A percentile compares a stretch with the other conserved stretches of the same genome.
Evolutionary conservation across 768 basidiomycete genomes (phyloP).

Genomic region (Phanerochaete carnosa): DNA sequence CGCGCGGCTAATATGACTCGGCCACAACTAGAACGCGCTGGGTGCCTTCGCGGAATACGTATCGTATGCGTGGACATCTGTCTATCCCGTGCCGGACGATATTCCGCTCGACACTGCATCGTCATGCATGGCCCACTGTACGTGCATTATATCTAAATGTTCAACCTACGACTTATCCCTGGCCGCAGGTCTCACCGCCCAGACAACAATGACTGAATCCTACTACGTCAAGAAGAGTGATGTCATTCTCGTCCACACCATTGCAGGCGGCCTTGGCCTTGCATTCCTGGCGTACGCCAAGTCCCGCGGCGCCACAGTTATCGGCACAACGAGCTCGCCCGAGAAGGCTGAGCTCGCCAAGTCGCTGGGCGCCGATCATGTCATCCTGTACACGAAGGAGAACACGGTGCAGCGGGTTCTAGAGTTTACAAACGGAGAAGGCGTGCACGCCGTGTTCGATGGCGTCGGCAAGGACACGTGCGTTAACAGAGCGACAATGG

Average conservation of each 20-base stretch:
- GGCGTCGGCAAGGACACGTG: conserved; percentile 95
- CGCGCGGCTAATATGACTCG: background rate
- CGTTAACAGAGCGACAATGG: background rate
- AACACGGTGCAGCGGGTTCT: conserved; percentile 70
- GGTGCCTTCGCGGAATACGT: conserved; percentile 70
- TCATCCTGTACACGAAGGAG: conserved; percentile 74
- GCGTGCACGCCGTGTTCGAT: no score
- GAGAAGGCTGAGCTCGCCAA: conserved; percentile 81
- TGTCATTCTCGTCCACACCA: conserved; percentile 80
- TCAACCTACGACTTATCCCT: background rate
- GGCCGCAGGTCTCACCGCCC: conserved; percentile 66
- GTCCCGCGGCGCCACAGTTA: conserved; percentile 77
- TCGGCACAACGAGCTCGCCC: conserved; percentile 85
- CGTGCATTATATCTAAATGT: background rate
- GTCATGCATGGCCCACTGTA: background rate
- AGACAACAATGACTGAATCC: conserved; percentile 78
- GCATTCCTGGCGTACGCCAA: conserved; percentile 66
- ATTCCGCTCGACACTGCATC: conserved; percentile 52
- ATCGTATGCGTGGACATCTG: conserved; percentile 56
- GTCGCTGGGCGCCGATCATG: conserved; percentile 77
- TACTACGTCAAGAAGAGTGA: conserved; percentile 81
- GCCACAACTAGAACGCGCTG: background rate
- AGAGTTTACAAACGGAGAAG: conserved; percentile 72
- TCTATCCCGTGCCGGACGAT: conserved; percentile 56
- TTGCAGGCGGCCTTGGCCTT: conserved; percentile 86